Evolutionary conservation across 441 rosid species (phyloP).

Genomic region (Capsella rubella): DNA sequence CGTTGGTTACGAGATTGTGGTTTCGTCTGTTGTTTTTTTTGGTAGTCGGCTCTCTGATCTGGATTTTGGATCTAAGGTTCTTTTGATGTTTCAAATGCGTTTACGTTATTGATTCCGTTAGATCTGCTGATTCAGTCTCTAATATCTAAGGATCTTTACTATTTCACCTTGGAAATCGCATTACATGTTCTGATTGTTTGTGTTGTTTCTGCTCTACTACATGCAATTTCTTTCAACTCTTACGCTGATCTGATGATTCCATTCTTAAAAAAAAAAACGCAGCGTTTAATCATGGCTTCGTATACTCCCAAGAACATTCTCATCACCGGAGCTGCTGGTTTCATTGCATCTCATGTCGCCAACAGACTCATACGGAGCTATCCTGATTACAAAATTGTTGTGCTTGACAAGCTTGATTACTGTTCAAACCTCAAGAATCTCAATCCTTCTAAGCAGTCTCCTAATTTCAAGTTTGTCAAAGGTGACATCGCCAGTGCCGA

Average conservation of each 20-base stretch:
- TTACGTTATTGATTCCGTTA: constrained; percentile 17
- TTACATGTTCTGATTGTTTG: neutral
- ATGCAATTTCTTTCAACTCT: neutral
- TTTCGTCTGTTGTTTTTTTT: neutral
- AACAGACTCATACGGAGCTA: constrained; percentile 79
- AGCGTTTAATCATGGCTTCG: constrained; percentile 54
- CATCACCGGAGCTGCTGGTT: constrained; percentile 96
- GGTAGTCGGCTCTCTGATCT: constrained; percentile 2
- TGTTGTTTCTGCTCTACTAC: neutral
- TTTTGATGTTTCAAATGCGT: neutral
- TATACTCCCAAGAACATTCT: constrained; percentile 91
- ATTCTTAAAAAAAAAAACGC: neutral
- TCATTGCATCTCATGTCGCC: constrained; percentile 73
- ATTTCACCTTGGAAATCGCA: neutral
- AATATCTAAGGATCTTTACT: neutral
- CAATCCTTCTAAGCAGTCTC: constrained; percentile 64
- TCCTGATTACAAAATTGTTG: constrained; percentile 88
- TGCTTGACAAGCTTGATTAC: constrained; percentile 92
- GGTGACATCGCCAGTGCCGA: constrained; percentile 77
- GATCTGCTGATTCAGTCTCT: constrained; percentile 23
- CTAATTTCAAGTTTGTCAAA: constrained; percentile 88
- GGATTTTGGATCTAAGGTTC: neutral
- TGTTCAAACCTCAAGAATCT: constrained; percentile 91
- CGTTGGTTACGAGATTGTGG: neutral
- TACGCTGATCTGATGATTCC: neutral